phyloP scores from a whole-genome alignment of 2,329 filamentous ascomycete genomes.

The Knufia petricola region DNA sequence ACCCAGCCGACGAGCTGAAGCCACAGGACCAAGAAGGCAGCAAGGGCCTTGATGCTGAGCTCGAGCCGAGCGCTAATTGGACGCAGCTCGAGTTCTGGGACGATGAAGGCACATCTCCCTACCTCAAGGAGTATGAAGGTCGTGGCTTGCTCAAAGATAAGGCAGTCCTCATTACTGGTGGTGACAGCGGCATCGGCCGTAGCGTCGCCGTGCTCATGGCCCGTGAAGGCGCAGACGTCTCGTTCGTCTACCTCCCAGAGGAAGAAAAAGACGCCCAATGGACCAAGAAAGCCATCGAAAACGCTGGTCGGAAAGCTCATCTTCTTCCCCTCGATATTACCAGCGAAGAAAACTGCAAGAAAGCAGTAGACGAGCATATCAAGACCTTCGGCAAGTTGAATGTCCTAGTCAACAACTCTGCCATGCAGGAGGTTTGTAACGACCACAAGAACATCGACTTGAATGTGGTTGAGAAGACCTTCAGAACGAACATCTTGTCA shows the following conservation, averaged over 20 bases:
- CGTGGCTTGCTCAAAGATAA: constrained; percentile 42
- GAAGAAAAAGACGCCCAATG: constrained; percentile 48
- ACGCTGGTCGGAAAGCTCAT: constrained; percentile 40
- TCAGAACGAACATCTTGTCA: constrained; percentile 47
- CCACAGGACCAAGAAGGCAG: constrained; percentile 15
- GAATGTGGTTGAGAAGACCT: constrained; percentile 46
- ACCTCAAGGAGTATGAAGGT: constrained; percentile 31
- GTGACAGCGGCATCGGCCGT: constrained; percentile 49
- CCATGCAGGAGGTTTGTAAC: constrained; percentile 42
- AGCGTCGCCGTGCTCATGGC: constrained; percentile 48
- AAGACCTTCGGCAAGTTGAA: constrained; percentile 37
- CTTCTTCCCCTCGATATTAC: constrained; percentile 42
- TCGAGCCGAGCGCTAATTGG: constrained; percentile 18
- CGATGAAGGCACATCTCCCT: constrained; percentile 16
- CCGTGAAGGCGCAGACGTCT: constrained; percentile 48
- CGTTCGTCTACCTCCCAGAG: constrained; percentile 46
- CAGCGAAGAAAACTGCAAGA: constrained; percentile 41
- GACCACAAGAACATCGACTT: constrained; percentile 46
- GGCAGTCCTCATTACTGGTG: constrained; percentile 47
- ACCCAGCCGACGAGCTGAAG: constrained; percentile 12
- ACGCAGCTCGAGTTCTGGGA: constrained; percentile 19
- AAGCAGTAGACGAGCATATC: constrained; percentile 45
- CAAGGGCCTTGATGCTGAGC: constrained; percentile 16
- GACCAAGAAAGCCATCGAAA: constrained; percentile 45
- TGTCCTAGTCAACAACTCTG: constrained; percentile 46